Conservation (phyloP, 345 rosid species). For the Sisymbrium irio region DNA sequence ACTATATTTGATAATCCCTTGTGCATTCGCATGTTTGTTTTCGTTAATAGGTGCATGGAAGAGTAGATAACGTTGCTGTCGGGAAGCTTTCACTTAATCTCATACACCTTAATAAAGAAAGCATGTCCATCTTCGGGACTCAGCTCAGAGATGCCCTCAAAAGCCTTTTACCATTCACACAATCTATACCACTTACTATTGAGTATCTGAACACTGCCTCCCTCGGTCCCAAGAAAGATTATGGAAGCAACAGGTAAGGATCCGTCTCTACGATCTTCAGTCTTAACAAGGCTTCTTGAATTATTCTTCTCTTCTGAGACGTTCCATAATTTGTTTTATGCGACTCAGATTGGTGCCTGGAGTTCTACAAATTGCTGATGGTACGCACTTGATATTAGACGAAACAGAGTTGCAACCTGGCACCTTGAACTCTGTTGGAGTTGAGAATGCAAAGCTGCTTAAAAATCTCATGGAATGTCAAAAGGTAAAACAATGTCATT, state of each 20-base stretch:
- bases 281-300: neutral
- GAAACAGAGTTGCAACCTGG: slow-evolving; percentile 82
- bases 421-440: slow-evolving; percentile 69
- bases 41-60: slow-evolving; percentile 62
- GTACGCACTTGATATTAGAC: slow-evolving; percentile 72
- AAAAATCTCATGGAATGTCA: slow-evolving; percentile 65
- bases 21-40: neutral
- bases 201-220: slow-evolving; percentile 65
- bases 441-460: slow-evolving; percentile 69
- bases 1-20: neutral
- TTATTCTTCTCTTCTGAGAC: neutral
- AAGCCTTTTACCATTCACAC: slow-evolving; percentile 72
- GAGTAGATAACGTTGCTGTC: slow-evolving; percentile 75
- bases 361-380: slow-evolving; percentile 71
- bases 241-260: slow-evolving; percentile 58
- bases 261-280: neutral
- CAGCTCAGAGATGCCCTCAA: slow-evolving; percentile 45
- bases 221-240: slow-evolving; percentile 85
- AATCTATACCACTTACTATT: slow-evolving; percentile 57
- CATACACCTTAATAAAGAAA: slow-evolving; percentile 62
- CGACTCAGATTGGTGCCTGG: slow-evolving; percentile 65
- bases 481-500: slow-evolving; percentile 47
- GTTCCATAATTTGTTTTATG: neutral
- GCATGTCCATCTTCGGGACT: slow-evolving; percentile 56
- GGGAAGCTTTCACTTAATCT: slow-evolving; percentile 89